Evolutionary conservation across 2,329 filamentous ascomycete species (phyloP).

Genomic region (Fusarium buxicola): DNA sequence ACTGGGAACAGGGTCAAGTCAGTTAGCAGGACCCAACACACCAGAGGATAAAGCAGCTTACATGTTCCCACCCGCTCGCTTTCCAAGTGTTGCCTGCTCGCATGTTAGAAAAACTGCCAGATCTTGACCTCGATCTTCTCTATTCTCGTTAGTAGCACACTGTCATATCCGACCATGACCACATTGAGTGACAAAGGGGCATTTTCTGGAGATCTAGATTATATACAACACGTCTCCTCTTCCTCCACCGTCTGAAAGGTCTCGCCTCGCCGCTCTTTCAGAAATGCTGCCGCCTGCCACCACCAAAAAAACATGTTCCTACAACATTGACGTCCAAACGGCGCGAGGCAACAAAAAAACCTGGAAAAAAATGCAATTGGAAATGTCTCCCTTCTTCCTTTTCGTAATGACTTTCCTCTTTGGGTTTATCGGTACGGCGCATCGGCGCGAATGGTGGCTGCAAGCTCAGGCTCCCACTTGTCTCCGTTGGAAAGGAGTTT

Average conservation of each 20-base stretch:
- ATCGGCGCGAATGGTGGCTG: slow-evolving; percentile 91
- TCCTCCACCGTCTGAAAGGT: slow-evolving; percentile 31
- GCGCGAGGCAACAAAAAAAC: slow-evolving; percentile 23
- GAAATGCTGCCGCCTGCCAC: slow-evolving; percentile 20
- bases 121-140: neutral
- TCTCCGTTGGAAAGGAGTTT: slow-evolving; percentile 90
- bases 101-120: too few relatives aligned
- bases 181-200: slow-evolving; percentile 41
- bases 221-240: slow-evolving; percentile 43
- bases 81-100: neutral
- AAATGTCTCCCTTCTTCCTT: slow-evolving; percentile 25
- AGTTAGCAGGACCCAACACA: neutral
- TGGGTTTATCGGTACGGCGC: slow-evolving; percentile 81
- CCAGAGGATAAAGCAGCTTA: neutral
- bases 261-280: slow-evolving; percentile 10
- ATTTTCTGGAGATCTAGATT: slow-evolving; percentile 47
- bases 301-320: slow-evolving; percentile 36
- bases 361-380: slow-evolving; percentile 26
- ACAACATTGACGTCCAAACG: slow-evolving; percentile 33
- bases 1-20: neutral
- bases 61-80: neutral
- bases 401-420: slow-evolving; percentile 24
- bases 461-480: slow-evolving; percentile 98
- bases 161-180: slow-evolving; percentile 1
- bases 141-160: neutral